Percentiles rank a stretch among this genome's conserved stretches.
Conservation (phyloP, 2,329 filamentous ascomycete species). For the Fusarium sp. region DNA sequence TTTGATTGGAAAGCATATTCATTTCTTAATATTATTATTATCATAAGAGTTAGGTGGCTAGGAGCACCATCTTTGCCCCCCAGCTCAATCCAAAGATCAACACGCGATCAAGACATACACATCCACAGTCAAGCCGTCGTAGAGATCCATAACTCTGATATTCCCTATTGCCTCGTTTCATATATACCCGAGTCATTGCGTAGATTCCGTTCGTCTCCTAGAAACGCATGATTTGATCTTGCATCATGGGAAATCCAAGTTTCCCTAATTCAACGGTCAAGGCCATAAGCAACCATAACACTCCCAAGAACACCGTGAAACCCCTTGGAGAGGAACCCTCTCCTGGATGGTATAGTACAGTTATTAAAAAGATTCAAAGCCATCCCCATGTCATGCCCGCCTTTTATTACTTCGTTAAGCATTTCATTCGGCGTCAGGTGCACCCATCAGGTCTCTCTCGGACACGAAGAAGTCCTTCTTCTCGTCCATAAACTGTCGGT, state of each 20-base stretch:
- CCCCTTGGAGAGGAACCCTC: slow-evolving; percentile 31
- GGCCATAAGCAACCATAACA: slow-evolving; percentile 38
- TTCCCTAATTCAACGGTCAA: slow-evolving; percentile 29
- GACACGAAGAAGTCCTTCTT: slow-evolving; percentile 51
- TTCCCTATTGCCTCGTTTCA: slow-evolving; percentile 32
- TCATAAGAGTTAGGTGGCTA: neutral
- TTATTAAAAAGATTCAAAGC: slow-evolving; percentile 43
- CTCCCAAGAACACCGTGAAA: slow-evolving; percentile 43
- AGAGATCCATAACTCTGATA: slow-evolving; percentile 9
- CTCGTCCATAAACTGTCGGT: slow-evolving; percentile 51
- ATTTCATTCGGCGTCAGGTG: slow-evolving; percentile 31
- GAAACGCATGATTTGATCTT: slow-evolving; percentile 21
- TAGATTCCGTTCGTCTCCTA: slow-evolving; percentile 32
- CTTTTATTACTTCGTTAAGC: slow-evolving; percentile 40
- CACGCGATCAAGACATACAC: neutral
- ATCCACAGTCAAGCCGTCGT: neutral
- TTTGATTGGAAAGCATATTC: neutral
- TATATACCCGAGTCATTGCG: slow-evolving; percentile 36
- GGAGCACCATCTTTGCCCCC: neutral
- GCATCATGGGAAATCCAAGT: slow-evolving; percentile 38
- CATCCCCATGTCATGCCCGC: slow-evolving; percentile 30
- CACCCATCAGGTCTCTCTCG: slow-evolving; percentile 51
- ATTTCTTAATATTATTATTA: neutral
- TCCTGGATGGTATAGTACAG: slow-evolving; percentile 44
- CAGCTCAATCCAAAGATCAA: neutral